Percentiles rank a stretch among this genome's conserved stretches.
Conservation (phyloP, 202 grass and related monocot species). For the Saccharum hybrid region DNA sequence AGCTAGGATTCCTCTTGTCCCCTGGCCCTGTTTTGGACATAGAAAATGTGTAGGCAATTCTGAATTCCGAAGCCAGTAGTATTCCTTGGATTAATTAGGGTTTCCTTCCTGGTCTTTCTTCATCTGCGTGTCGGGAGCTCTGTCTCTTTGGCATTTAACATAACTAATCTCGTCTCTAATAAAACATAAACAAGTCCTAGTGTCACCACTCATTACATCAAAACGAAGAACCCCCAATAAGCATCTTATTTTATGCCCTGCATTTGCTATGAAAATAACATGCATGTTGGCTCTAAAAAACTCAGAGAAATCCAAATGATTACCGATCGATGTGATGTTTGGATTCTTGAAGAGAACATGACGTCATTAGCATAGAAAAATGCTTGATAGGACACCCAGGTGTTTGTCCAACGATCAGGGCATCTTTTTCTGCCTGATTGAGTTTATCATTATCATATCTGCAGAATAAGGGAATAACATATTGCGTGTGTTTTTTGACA, state of each 20-base stretch:
- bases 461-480: background rate
- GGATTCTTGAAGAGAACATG: conserved; percentile 21
- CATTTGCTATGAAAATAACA: conserved; percentile 36
- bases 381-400: conserved; percentile 5
- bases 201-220: conserved; percentile 41
- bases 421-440: background rate
- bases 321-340: conserved; percentile 3
- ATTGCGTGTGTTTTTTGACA: background rate
- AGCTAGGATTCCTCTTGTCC: conserved; percentile 51
- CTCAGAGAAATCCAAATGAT: conserved; percentile 25
- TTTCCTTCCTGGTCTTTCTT: conserved; percentile 24
- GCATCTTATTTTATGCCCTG: conserved; percentile 35
- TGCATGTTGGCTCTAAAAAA: conserved; percentile 33
- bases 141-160: conserved; percentile 17
- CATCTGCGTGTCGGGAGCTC: background rate
- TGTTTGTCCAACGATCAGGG: conserved; percentile 24
- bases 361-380: conserved; percentile 30
- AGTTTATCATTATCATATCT: conserved; percentile 7
- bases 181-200: conserved; percentile 9
- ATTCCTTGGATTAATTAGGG: conserved; percentile 12
- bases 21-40: conserved; percentile 35
- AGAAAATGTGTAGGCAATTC: conserved; percentile 39
- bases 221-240: background rate
- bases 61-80: conserved; percentile 5
- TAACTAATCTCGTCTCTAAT: background rate